Evolutionary conservation across 139 green algal species (phyloP), one percentile per base, ranked within the genome.

Genomic region (Chlamydomonas schloesseri): DNA sequence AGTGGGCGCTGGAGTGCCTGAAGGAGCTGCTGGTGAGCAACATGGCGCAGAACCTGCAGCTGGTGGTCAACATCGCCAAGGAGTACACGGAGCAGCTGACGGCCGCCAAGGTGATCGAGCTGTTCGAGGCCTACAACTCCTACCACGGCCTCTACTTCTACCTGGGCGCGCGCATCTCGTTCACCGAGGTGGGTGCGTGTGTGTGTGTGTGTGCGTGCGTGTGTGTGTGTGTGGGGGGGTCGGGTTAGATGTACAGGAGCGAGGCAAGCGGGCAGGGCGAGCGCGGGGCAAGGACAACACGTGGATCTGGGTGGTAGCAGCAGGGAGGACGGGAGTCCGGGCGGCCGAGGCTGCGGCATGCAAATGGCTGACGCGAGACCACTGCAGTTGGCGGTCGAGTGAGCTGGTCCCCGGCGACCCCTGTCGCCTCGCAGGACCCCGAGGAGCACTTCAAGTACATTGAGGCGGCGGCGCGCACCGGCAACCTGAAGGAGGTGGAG

Each of bases 381-480:
- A n/a, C n/a, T n/a, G n/a, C n/a, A n/a, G n/a, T n/a, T n/a, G n/a
- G n/a, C n/a, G n/a, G n/a, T n/a, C n/a, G n/a, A n/a, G n/a, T n/a
- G n/a, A n/a, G n/a, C n/a, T n/a, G n/a, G n/a, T n/a, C n/a, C n/a
- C n/a, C n/a, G n/a, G n/a, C n/a, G n/a, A n/a, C n/a, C n/a, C n/a
- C n/a, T n/a, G n/a, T n/a, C n/a, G n/a, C n/a, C n/a, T n/a, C n/a
- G 0, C 86, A 98, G 91, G 96, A 98, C 90, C 96, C 96, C 9
- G 96, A 99, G 84, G 95, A 98, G 89, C 96, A 98, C 92, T 99
- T 97, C 93, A 99, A 98, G 93, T 99, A 99, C 95, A 99, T 99
- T 72, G 98, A 99, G 96, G 97, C 98, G 4, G 98, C 98, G 4
- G 93, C 97, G 90, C 80, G 80, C 68, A 86, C 88, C 21, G 84